phyloP scores from a whole-genome alignment of 2,329 filamentous ascomycete genomes.

The Sporothrix brunneoviolacea region DNA sequence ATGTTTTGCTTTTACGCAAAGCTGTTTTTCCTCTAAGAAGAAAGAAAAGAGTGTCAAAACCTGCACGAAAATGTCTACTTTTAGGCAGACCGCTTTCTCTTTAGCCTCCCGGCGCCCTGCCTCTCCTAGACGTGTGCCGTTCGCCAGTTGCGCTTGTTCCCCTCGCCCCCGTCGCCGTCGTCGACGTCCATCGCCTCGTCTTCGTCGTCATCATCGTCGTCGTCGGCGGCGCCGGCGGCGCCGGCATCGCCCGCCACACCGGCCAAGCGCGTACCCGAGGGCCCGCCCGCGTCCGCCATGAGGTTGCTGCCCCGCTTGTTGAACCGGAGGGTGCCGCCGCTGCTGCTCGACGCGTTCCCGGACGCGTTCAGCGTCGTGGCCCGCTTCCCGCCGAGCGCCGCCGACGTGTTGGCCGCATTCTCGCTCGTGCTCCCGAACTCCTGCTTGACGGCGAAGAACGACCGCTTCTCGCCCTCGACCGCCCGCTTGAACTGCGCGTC shows the following conservation, averaged over 20 bases:
- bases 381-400: slow-evolving; percentile 16
- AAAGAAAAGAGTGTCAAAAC: too few species aligned
- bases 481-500: slow-evolving; percentile 43
- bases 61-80: too few species aligned
- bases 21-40: too few species aligned
- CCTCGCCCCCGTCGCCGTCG: slow-evolving; percentile 39
- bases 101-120: too few species aligned
- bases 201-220: slow-evolving; percentile 34
- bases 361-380: slow-evolving; percentile 20
- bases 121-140: too few species aligned
- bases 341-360: slow-evolving; percentile 10
- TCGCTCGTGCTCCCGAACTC: too few species aligned
- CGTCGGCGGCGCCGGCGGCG: background rate
- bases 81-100: too few species aligned
- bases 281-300: slow-evolving; percentile 16
- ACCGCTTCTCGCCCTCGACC: slow-evolving; percentile 37
- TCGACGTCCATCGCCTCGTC: slow-evolving; percentile 46
- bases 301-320: slow-evolving; percentile 29
- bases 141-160: slow-evolving; percentile 46
- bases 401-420: background rate
- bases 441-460: too few species aligned
- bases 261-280: background rate
- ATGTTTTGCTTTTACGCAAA: too few species aligned
- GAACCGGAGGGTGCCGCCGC: slow-evolving; percentile 21
- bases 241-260: background rate